phyloP scores from a whole-genome alignment of 257 asterid genomes.

The Paulownia fortunei region DNA sequence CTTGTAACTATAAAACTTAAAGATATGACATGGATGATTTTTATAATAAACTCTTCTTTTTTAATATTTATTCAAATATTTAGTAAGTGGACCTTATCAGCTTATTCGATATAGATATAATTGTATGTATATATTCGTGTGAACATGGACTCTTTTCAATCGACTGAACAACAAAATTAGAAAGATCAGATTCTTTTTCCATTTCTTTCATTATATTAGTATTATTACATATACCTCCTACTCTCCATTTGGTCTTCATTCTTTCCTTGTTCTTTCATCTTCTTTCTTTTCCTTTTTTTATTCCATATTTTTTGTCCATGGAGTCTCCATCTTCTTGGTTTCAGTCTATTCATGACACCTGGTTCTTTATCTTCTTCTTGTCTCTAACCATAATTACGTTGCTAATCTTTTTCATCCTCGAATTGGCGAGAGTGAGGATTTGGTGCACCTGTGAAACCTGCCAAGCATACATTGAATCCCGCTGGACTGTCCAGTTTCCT shows the following conservation, averaged over 20 bases:
- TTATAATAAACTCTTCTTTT: too few relatives aligned
- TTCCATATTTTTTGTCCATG: slow-evolving; percentile 31
- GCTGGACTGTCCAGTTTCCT: too few relatives aligned
- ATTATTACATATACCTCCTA: background rate
- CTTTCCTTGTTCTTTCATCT: background rate
- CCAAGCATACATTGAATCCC: slow-evolving; percentile 45
- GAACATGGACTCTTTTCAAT: slow-evolving; percentile 10
- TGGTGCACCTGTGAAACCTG: slow-evolving; percentile 69
- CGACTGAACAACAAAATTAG: background rate
- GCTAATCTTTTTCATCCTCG: slow-evolving; percentile 27
- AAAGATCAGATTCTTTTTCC: background rate
- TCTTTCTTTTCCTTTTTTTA: background rate
- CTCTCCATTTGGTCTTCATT: slow-evolving; percentile 3
- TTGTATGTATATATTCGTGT: background rate
- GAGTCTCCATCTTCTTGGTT: slow-evolving; percentile 27
- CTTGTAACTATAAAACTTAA: too few relatives aligned
- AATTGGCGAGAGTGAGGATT: slow-evolving; percentile 29
- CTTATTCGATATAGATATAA: too few relatives aligned
- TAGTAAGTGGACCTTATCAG: slow-evolving; percentile 10
- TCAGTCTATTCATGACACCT: slow-evolving; percentile 21
- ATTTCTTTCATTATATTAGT: background rate
- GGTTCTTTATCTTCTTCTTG: background rate
- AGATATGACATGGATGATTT: too few relatives aligned
- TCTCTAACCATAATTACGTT: slow-evolving; percentile 3
- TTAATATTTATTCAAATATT: slow-evolving; percentile 14